Evolutionary conservation across 345 rosid species (phyloP).

Genomic region (Triadica sebifera): DNA sequence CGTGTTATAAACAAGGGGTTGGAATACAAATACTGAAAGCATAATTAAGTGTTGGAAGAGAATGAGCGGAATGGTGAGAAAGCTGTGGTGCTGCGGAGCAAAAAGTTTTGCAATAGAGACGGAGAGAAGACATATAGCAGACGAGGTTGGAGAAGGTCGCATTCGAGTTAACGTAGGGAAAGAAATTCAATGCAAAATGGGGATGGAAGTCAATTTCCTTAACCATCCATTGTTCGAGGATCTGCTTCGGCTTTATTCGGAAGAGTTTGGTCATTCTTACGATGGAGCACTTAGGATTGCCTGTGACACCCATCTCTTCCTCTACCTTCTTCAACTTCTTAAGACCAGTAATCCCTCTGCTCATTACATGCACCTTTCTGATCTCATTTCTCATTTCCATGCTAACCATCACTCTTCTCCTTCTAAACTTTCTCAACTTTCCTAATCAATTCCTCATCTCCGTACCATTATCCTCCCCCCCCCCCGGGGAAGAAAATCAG

Average conservation of each 20-base stretch:
- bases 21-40: no score
- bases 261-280: constrained; percentile 52
- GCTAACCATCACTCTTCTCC: neutral
- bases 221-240: constrained; percentile 53
- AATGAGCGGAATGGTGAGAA: constrained; percentile 44
- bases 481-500: neutral
- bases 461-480: neutral
- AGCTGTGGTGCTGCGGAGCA: constrained; percentile 44
- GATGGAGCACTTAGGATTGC: constrained; percentile 49
- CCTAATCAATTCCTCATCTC: neutral
- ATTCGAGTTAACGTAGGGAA: constrained; percentile 45
- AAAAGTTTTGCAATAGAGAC: no score
- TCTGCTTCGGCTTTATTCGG: constrained; percentile 39
- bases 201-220: constrained; percentile 42
- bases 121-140: constrained; percentile 8
- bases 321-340: constrained; percentile 40
- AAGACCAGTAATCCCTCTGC: constrained; percentile 31
- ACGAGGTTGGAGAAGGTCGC: constrained; percentile 45
- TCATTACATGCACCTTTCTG: constrained; percentile 37
- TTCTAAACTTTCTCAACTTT: neutral
- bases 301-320: constrained; percentile 47
- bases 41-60: no score
- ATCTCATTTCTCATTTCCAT: constrained; percentile 31
- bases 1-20: no score
- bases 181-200: constrained; percentile 38